Percentiles rank a stretch among this genome's conserved stretches.
These are phyloP conservation scores for Pyrenophora graminea DNA, from an alignment of 2,329 filamentous ascomycete genomes.

Conservation along the genomic window DNA sequence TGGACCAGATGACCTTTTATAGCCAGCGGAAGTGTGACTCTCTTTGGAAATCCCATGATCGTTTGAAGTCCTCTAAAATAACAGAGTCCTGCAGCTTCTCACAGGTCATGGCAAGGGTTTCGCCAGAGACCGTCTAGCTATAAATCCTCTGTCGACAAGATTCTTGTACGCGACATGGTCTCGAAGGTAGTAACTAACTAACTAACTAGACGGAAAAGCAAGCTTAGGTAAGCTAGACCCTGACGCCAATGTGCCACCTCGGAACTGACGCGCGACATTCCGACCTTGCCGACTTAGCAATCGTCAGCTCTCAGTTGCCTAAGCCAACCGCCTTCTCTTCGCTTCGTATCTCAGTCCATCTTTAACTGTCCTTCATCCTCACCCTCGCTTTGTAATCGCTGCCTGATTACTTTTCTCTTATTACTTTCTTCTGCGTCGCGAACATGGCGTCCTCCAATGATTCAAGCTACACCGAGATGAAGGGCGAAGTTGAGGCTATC, in stretches of 20 bases:
- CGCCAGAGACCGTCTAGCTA: too few species aligned
- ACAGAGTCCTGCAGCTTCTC: too few species aligned
- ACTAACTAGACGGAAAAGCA: neutral
- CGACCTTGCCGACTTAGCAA: constrained; percentile 15
- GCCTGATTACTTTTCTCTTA: neutral
- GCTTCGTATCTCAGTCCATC: constrained; percentile 21
- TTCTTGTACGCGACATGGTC: too few species aligned
- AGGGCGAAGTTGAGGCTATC: constrained; percentile 77
- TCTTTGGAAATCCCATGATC: too few species aligned
- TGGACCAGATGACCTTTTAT: too few species aligned
- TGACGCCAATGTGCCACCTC: constrained; percentile 12
- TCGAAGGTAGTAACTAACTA: too few species aligned
- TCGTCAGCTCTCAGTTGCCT: constrained; percentile 21
- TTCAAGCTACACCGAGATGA: constrained; percentile 69
- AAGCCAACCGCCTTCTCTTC: constrained; percentile 19
- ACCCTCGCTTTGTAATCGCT: neutral
- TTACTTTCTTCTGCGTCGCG: neutral
- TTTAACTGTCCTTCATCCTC: constrained; percentile 1
- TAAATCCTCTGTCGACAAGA: too few species aligned
- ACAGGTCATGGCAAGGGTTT: too few species aligned
- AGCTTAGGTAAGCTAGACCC: constrained; percentile 4
- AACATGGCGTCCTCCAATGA: constrained; percentile 26
- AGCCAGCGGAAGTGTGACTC: too few species aligned
- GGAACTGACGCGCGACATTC: constrained; percentile 9
- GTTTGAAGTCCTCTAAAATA: too few species aligned